Evolutionary conservation across 176 grass and related monocot species (phyloP).

Genomic region (Avena atlantica): DNA sequence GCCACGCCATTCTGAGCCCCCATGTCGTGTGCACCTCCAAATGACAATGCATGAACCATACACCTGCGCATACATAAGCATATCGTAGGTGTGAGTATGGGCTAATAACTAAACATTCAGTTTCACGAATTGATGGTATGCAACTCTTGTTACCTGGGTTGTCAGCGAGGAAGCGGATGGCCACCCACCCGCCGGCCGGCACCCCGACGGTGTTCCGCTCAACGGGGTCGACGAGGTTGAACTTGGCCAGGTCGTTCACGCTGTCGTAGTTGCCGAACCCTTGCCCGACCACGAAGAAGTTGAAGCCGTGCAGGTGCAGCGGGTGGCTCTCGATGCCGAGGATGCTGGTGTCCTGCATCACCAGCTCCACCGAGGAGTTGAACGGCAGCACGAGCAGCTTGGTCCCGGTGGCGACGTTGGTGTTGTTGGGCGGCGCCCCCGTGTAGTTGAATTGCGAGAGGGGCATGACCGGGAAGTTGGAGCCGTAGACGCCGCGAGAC

Average conservation of each 20-base stretch:
- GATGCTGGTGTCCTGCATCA: slow-evolving; percentile 75
- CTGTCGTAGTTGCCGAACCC: slow-evolving; percentile 61
- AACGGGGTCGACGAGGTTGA: slow-evolving; percentile 66
- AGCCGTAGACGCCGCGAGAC: slow-evolving; percentile 15
- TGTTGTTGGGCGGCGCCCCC: neutral
- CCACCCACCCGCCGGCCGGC: slow-evolving; percentile 56
- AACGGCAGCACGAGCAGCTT: slow-evolving; percentile 62
- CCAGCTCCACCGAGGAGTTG: slow-evolving; percentile 53
- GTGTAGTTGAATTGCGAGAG: slow-evolving; percentile 56
- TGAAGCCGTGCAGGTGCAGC: slow-evolving; percentile 67
- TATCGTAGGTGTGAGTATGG: neutral
- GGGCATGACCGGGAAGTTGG: slow-evolving; percentile 41
- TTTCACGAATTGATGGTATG: neutral
- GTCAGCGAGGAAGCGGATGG: slow-evolving; percentile 58
- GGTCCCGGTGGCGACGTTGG: slow-evolving; percentile 32
- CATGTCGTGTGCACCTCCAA: slow-evolving; percentile 41
- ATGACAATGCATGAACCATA: slow-evolving; percentile 56
- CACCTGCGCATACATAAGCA: neutral
- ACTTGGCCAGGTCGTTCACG: slow-evolving; percentile 22
- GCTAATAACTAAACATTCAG: neutral
- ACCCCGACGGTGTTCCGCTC: slow-evolving; percentile 61
- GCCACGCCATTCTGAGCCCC: slow-evolving; percentile 41
- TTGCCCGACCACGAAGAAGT: slow-evolving; percentile 61
- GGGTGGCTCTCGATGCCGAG: slow-evolving; percentile 71
- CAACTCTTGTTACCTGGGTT: slow-evolving; percentile 51